Evolutionary conservation across 2,329 filamentous ascomycete species (phyloP).

Genomic region (Capronia epimyces): DNA sequence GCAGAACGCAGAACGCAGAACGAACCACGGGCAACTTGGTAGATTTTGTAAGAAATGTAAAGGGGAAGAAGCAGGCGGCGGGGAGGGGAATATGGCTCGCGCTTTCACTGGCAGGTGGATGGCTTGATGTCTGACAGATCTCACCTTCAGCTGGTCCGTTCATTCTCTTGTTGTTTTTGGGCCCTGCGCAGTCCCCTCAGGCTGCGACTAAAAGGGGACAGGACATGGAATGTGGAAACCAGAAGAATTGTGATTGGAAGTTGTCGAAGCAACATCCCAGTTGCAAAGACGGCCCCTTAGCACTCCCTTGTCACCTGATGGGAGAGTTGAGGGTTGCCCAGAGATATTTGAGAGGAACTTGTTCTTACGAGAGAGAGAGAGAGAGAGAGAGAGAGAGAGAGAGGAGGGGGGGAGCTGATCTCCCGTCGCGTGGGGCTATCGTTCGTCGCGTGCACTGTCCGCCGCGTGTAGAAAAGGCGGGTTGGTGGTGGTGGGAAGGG

Average conservation of each 20-base stretch:
- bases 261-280: too few species aligned
- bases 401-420: not conserved
- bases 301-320: not conserved
- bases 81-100: not conserved
- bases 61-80: not conserved
- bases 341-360: too few species aligned
- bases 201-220: slow-evolving; percentile 4
- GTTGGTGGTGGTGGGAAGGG: not conserved
- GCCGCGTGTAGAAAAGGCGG: not conserved
- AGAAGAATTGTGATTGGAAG: not conserved
- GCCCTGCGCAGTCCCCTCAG: not conserved
- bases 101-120: not conserved
- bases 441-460: not conserved
- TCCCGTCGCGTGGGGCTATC: not conserved
- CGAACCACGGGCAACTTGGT: not conserved
- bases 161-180: not conserved
- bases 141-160: not conserved
- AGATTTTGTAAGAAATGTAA: not conserved
- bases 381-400: too few species aligned
- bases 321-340: not conserved
- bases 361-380: too few species aligned
- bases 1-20: not conserved
- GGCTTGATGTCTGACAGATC: not conserved
- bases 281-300: too few species aligned
- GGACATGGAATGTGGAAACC: slow-evolving; percentile 1